Evolutionary conservation across 176 grass and related monocot genomes (phyloP).

Genomic region (Cenchrus americanus): DNA sequence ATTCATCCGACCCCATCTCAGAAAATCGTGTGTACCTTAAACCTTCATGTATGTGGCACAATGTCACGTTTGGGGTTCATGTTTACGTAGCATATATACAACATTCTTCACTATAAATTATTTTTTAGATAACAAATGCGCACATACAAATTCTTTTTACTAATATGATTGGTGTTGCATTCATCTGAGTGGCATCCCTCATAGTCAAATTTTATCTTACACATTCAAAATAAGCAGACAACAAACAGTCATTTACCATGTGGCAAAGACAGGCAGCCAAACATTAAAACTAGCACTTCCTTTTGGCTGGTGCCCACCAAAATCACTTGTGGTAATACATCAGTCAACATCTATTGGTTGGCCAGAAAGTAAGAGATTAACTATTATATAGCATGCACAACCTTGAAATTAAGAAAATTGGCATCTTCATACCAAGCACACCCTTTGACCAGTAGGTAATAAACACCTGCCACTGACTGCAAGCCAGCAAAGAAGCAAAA

Average conservation of each 20-base stretch:
- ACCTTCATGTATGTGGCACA: background rate
- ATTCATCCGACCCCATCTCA: background rate
- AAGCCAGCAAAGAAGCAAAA: background rate
- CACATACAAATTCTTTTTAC: background rate
- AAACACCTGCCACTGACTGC: background rate
- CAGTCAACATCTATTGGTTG: conserved; percentile 1
- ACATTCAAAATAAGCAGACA: conserved; percentile 10
- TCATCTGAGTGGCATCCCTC: background rate
- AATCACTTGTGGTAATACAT: background rate
- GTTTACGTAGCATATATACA: conserved; percentile 10
- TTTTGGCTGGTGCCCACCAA: background rate
- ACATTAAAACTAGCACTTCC: background rate
- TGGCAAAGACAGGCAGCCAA: background rate
- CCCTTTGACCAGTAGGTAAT: conserved; percentile 29
- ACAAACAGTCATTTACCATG: background rate
- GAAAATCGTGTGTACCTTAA: background rate
- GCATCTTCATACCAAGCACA: conserved; percentile 18
- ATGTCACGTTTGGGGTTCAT: background rate
- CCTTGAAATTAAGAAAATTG: background rate
- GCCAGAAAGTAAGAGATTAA: conserved; percentile 8
- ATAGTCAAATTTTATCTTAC: conserved; percentile 5
- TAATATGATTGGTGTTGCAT: background rate
- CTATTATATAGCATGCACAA: background rate
- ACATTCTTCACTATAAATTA: background rate
- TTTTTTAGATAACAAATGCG: background rate